Conservation (phyloP, 768 basidiomycete genomes). For the Xerocomus potaroensis region DNA sequence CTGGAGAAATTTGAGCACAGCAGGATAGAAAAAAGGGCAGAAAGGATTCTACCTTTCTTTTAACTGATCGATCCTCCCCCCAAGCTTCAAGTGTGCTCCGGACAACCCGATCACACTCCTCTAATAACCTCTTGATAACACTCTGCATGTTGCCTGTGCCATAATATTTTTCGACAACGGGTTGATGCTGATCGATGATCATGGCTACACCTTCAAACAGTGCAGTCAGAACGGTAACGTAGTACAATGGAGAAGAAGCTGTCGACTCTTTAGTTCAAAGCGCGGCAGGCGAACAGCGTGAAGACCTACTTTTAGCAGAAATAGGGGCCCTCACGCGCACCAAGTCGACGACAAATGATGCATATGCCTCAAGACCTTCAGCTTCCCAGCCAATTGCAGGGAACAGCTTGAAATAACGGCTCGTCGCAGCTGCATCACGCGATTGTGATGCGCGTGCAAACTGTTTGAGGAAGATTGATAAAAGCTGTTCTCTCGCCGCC, state of each 20-base stretch:
- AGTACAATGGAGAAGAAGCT: constrained; percentile 94
- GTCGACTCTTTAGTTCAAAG: constrained; percentile 9
- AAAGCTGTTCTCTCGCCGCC: constrained; percentile 65
- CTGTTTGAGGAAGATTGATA: constrained; percentile 71
- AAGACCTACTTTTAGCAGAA: constrained; percentile 69
- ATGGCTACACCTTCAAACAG: constrained; percentile 93
- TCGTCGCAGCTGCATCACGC: constrained; percentile 82
- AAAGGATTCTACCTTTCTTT: constrained; percentile 57
- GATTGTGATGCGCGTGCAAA: constrained; percentile 79
- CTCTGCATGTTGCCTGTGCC: constrained; percentile 81
- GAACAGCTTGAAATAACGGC: constrained; percentile 95
- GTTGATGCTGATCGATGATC: constrained; percentile 97
- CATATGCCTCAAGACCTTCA: constrained; percentile 90
- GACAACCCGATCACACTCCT: constrained; percentile 85
- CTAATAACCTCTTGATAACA: constrained; percentile 70
- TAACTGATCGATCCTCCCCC: constrained; percentile 86
- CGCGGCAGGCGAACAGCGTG: constrained; percentile 5
- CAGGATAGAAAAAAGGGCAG: constrained; percentile 1
- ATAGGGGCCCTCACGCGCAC: constrained; percentile 75
- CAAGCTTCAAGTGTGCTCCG: constrained; percentile 72
- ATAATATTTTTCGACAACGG: constrained; percentile 97
- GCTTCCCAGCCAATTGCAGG: constrained; percentile 92
- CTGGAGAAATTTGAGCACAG: constrained; percentile 27
- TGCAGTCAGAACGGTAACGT: constrained; percentile 82
- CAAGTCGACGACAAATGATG: constrained; percentile 87